A percentile compares a stretch with the other conserved stretches of the same genome.
These are phyloP conservation scores for Brettanomyces naardenensis DNA, from an alignment of 805 yeast species.

Conservation along the genomic window DNA sequence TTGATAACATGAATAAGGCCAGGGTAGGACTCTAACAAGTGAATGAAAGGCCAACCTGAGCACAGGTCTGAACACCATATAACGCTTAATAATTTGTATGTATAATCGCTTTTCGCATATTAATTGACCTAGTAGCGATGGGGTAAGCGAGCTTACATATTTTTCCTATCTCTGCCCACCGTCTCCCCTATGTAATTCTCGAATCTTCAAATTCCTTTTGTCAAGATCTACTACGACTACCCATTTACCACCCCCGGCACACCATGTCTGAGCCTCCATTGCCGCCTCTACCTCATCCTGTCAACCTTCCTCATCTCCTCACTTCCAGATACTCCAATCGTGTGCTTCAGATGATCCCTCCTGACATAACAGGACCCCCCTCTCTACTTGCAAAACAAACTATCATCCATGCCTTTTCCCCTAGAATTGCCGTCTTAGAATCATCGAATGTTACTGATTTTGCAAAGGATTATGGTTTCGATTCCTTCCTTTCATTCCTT, in stretches of 20 bases:
- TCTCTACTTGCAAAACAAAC: conserved; percentile 21
- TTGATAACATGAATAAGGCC: conserved; percentile 18
- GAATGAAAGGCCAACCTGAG: too few species aligned
- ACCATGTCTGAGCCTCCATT: too few species aligned
- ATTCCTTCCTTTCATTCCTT: conserved; percentile 16
- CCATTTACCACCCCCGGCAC: too few species aligned
- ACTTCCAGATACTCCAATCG: conserved; percentile 7
- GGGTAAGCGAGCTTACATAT: too few species aligned
- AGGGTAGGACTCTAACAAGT: too few species aligned
- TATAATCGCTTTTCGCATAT: neutral
- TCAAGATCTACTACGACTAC: too few species aligned
- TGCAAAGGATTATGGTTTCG: conserved; percentile 14
- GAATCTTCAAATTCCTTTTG: too few species aligned
- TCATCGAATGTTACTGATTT: conserved; percentile 17
- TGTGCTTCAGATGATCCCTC: conserved; percentile 12
- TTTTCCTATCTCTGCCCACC: too few species aligned
- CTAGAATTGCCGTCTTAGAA: conserved; percentile 25
- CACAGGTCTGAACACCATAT: too few species aligned
- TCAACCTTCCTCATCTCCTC: neutral
- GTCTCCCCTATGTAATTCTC: too few species aligned
- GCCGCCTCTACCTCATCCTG: too few species aligned
- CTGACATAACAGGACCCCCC: conserved; percentile 22
- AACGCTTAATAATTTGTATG: neutral
- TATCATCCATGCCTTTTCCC: conserved; percentile 23
- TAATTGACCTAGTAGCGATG: neutral